Evolutionary conservation across 352 stramenopile species (phyloP), one percentile per base, ranked within the genome.

Genomic region (Globisporangium nodosum): DNA sequence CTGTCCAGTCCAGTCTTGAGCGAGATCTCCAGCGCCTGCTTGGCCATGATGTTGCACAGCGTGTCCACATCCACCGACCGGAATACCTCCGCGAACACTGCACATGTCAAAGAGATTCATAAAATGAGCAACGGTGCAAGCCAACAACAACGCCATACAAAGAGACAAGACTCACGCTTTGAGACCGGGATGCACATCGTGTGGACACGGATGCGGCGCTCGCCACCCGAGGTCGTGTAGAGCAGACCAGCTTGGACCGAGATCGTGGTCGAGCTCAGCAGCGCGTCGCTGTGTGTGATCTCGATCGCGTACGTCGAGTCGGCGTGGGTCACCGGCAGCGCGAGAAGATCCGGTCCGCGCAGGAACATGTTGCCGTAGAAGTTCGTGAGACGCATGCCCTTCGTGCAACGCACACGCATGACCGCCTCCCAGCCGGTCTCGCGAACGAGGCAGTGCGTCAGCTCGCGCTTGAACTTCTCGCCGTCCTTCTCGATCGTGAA

Each of bases 301-400:
- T 99, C 97, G 61, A 99, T 88, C 2, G 80, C 96, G 71, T 98
- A 99, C 5, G 96, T 94, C 21, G 92, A 97, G 66, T 99, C 97
- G 5, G 91, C 77, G 56, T 97, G 96, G 69, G 87, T 96, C 52
- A 97, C 99, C 27, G 97, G 97, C 35, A 99, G 74, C 16, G 97
- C 95, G 58, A 99, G 72, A 0, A 99, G 79, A 71, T 99, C 97
- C 3, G 93, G 96, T 21, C 96, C 97, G 31, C 97, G 91, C 68
- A 99, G 88, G 69, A 97, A 98, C 64, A 98, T 98, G 69, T 99
- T 99, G 65, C 97, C 97, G 73, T 99, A 98, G 69, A 99, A 99
- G 66, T 98, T 98, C 33, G 84, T 86, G 49, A 99, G 89, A n/a
- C 94, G 88, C 87, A 99, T 97, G 62, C 96, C 96, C 70, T 98